phyloP scores from a whole-genome alignment of 2,329 filamentous ascomycete genomes.

The Proliferodiscus dingleyae region DNA sequence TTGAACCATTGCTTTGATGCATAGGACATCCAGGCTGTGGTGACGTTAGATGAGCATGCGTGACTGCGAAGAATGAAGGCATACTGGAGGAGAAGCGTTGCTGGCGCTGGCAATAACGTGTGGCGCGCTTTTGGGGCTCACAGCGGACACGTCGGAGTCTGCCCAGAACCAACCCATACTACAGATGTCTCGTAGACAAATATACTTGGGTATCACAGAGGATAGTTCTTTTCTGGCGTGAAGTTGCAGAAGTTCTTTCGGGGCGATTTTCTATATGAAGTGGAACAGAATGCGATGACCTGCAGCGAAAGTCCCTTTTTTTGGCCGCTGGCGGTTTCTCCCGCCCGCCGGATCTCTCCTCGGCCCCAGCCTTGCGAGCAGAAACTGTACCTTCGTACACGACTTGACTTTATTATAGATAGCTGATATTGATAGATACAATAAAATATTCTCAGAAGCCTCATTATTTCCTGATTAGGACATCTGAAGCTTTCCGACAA shows the following conservation, averaged over 20 bases:
- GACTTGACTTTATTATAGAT: too few relatives aligned
- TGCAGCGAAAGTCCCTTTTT: conserved; percentile 5
- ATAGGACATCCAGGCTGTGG: conserved; percentile 63
- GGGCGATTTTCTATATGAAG: not conserved
- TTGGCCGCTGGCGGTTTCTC: conserved; percentile 1
- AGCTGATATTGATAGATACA: not conserved
- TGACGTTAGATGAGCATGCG: conserved; percentile 10
- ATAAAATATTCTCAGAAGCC: not conserved
- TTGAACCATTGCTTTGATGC: conserved; percentile 45
- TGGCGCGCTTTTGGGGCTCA: conserved; percentile 20
- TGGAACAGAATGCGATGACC: conserved; percentile 1
- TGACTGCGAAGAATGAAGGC: not conserved
- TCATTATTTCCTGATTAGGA: not conserved
- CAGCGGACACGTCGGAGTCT: conserved; percentile 21
- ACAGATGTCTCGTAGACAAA: not conserved
- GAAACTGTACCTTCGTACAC: too few relatives aligned
- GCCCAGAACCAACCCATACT: conserved; percentile 33
- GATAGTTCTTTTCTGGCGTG: not conserved
- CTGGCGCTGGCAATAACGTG: conserved; percentile 21
- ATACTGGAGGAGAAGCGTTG: conserved; percentile 26
- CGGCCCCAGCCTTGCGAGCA: not conserved
- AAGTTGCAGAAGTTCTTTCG: not conserved
- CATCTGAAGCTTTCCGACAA: not conserved
- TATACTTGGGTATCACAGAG: too few relatives aligned
- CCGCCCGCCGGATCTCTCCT: conserved; percentile 5